These are phyloP conservation scores for Flaveria brownii DNA, from an alignment of 129 eudicot genomes.

Conservation along the genomic window DNA sequence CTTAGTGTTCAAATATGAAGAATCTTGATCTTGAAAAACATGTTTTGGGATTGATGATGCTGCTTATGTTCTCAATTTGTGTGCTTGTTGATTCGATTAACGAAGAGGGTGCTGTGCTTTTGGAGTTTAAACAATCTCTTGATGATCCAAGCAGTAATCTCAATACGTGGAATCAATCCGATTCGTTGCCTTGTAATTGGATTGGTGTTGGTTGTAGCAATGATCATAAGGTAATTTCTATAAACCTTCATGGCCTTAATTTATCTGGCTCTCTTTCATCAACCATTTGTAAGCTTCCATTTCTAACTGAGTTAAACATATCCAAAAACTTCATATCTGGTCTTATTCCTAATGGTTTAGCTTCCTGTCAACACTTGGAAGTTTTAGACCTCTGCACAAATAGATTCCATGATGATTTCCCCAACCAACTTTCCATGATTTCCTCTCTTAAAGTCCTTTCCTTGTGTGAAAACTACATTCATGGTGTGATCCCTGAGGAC, in stretches of 20 bases:
- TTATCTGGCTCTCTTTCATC: conserved; percentile 75
- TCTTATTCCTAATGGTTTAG: conserved; percentile 59
- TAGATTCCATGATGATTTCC: conserved; percentile 57
- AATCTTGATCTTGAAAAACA: conserved; percentile 24
- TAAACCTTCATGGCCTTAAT: conserved; percentile 51
- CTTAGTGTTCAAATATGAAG: conserved; percentile 40
- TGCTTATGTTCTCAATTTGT: conserved; percentile 31
- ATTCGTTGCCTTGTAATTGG: conserved; percentile 72
- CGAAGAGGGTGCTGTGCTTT: conserved; percentile 62
- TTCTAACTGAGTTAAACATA: conserved; percentile 52
- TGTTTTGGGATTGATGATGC: conserved; percentile 25
- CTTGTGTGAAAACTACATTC: conserved; percentile 70
- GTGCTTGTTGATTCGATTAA: conserved; percentile 56
- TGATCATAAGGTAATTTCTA: conserved; percentile 49
- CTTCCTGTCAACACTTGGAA: conserved; percentile 52
- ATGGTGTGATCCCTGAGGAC: conserved; percentile 66
- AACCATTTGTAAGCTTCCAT: conserved; percentile 66
- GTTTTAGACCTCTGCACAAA: conserved; percentile 83
- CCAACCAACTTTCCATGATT: conserved; percentile 51
- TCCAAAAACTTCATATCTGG: conserved; percentile 77
- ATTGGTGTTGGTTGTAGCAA: conserved; percentile 53
- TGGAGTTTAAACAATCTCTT: conserved; percentile 70
- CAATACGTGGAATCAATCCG: conserved; percentile 54
- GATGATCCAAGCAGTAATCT: conserved; percentile 54
- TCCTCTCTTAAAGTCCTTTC: conserved; percentile 62